These are phyloP conservation scores for Stellera chamaejasme DNA, from an alignment of 345 rosid genomes.

Conservation along the genomic window DNA sequence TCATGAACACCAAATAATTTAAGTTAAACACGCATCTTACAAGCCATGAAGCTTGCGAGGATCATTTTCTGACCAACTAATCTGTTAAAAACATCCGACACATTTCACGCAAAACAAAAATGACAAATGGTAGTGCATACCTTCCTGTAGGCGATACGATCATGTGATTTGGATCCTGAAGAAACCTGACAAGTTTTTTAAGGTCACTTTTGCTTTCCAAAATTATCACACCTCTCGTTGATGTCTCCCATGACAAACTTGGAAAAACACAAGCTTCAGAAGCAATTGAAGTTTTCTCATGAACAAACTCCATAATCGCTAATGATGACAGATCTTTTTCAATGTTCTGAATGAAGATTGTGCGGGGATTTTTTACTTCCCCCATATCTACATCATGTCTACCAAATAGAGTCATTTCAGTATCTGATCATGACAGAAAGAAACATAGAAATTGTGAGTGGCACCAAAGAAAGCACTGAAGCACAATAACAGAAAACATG, in stretches of 20 bases:
- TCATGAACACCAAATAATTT: not conserved
- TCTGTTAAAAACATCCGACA: not conserved
- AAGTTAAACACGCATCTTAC: not conserved
- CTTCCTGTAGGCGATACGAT: slow-evolving; percentile 32
- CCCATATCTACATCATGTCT: slow-evolving; percentile 31
- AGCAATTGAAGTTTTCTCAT: slow-evolving; percentile 18
- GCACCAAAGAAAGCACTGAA: too few species aligned
- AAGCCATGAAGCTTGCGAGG: not conserved
- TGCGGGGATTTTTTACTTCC: slow-evolving; percentile 9
- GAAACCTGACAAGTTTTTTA: slow-evolving; percentile 19
- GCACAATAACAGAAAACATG: too few species aligned
- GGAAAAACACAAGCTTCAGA: slow-evolving; percentile 24
- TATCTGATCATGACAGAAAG: too few species aligned
- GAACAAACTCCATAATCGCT: slow-evolving; percentile 27
- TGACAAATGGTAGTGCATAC: slow-evolving; percentile 12
- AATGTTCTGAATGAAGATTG: slow-evolving; percentile 28
- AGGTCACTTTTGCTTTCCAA: slow-evolving; percentile 18
- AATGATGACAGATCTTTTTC: slow-evolving; percentile 34
- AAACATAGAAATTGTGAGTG: too few species aligned
- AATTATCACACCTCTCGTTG: slow-evolving; percentile 20
- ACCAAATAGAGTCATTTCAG: not conserved
- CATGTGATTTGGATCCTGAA: slow-evolving; percentile 27
- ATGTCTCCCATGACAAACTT: slow-evolving; percentile 24
- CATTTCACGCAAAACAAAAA: not conserved
- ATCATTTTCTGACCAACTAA: not conserved